A percentile compares a stretch with the other conserved stretches of the same genome.
phyloP scores from a whole-genome alignment of 139 green algal species.

The Gonium pectorale region DNA sequence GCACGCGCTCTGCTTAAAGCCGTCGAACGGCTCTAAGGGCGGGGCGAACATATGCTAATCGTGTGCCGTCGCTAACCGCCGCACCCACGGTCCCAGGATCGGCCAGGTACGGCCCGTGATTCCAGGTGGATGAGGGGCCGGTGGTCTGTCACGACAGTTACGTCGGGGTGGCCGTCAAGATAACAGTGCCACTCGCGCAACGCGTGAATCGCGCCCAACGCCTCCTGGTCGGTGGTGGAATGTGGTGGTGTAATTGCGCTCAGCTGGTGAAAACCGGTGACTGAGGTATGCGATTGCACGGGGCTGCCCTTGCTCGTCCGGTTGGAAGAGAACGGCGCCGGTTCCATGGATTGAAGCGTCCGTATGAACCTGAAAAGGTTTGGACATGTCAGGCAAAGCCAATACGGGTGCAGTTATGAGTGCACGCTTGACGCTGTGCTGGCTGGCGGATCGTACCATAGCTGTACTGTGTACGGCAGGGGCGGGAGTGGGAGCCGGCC shows the following conservation, averaged over 20 bases:
- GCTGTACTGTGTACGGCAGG: too few relatives aligned
- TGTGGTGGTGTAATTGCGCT: slow-evolving; percentile 61
- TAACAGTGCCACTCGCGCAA: slow-evolving; percentile 55
- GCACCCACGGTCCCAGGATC: too few relatives aligned
- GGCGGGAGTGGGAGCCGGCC: too few relatives aligned
- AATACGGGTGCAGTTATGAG: slow-evolving; percentile 44
- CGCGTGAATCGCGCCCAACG: slow-evolving; percentile 42
- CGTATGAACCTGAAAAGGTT: slow-evolving; percentile 40
- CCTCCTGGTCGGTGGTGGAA: slow-evolving; percentile 54
- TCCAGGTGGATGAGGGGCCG: slow-evolving; percentile 46
- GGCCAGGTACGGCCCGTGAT: neutral
- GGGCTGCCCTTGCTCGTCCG: too few relatives aligned
- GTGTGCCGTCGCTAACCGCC: too few relatives aligned
- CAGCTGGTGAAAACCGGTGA: slow-evolving; percentile 36
- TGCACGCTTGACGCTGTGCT: slow-evolving; percentile 23
- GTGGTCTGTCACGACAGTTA: slow-evolving; percentile 60
- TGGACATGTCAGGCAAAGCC: slow-evolving; percentile 10
- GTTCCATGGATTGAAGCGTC: slow-evolving; percentile 43
- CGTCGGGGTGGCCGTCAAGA: neutral
- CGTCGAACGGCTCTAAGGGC: too few relatives aligned
- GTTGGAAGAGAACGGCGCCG: slow-evolving; percentile 51
- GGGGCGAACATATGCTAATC: too few relatives aligned
- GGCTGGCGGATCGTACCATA: too few relatives aligned
- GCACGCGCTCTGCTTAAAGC: too few relatives aligned
- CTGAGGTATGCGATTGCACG: slow-evolving; percentile 56